Evolutionary conservation across 2,329 filamentous ascomycete genomes (phyloP).

Genomic region (Ilyonectria robusta): DNA sequence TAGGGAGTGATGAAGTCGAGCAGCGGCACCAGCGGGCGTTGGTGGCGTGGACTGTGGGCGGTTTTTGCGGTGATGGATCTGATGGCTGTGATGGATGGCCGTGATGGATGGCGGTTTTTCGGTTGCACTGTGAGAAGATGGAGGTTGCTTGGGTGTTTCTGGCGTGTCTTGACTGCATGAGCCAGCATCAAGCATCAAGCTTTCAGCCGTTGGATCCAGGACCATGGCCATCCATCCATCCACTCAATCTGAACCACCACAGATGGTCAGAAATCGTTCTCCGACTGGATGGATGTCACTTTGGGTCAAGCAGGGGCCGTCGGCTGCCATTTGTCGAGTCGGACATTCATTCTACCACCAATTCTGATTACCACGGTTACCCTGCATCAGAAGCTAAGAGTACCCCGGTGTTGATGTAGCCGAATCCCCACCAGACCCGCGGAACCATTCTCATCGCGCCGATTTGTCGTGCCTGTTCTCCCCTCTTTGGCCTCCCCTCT

Average conservation of each 20-base stretch:
- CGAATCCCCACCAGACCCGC: neutral
- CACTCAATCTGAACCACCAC: neutral
- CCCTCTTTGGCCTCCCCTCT: constrained; percentile 3
- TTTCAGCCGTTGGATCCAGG: constrained; percentile 3
- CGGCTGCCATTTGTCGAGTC: neutral
- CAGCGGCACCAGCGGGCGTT: constrained; percentile 14
- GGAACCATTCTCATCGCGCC: constrained; percentile 9
- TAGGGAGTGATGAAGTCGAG: neutral
- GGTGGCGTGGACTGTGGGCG: constrained; percentile 28
- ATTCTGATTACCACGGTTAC: constrained; percentile 23
- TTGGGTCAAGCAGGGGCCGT: neutral
- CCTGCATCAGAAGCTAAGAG: neutral
- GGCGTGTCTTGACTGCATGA: neutral
- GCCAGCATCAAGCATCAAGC: constrained; percentile 7
- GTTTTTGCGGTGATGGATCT: constrained; percentile 14
- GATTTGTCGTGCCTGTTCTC: constrained; percentile 4
- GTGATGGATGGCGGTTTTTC: constrained; percentile 1
- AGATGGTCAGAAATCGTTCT: neutral
- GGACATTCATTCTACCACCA: constrained; percentile 32
- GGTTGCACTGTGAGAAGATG: constrained; percentile 12
- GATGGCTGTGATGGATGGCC: neutral
- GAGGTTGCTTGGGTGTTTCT: neutral
- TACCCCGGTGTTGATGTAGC: constrained; percentile 38
- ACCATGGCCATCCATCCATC: neutral
- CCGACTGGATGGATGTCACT: neutral